A percentile compares a stretch with the other conserved stretches of the same genome.
Evolutionary conservation across 2,329 filamentous ascomycete species (phyloP).

Genomic region (Seiridium unicorne): DNA sequence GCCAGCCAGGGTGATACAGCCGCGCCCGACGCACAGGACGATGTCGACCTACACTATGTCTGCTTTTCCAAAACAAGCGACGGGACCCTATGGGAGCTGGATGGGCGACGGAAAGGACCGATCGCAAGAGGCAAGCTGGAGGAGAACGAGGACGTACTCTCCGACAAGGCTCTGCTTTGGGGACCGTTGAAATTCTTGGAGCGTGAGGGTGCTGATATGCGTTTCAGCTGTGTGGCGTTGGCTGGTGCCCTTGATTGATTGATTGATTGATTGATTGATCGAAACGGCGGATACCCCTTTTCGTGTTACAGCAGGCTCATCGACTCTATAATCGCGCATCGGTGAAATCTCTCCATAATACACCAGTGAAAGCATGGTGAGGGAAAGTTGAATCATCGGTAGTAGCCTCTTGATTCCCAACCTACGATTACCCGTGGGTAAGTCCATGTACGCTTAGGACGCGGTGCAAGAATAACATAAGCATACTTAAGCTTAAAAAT

Average conservation of each 20-base stretch:
- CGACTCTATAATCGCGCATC: background rate
- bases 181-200: conserved; percentile 61
- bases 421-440: no score
- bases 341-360: no score
- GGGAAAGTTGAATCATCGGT: no score
- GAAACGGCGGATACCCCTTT: background rate
- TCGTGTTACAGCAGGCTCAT: background rate
- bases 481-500: no score
- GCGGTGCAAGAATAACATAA: no score
- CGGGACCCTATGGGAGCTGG: conserved; percentile 61
- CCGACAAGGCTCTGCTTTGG: conserved; percentile 69
- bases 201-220: conserved; percentile 53
- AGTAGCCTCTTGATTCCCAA: no score
- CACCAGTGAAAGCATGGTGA: no score
- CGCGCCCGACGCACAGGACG: conserved; percentile 74
- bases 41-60: conserved; percentile 93
- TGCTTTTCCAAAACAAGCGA: conserved; percentile 80
- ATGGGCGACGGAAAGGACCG: conserved; percentile 58
- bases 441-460: no score
- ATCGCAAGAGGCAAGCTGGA: conserved; percentile 54
- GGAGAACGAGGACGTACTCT: conserved; percentile 68
- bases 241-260: conserved; percentile 48
- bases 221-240: conserved; percentile 58
- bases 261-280: no score
- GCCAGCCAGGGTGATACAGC: conserved; percentile 75